phyloP scores from a whole-genome alignment of 768 basidiomycete species.

The Boletus tomentosulus region DNA sequence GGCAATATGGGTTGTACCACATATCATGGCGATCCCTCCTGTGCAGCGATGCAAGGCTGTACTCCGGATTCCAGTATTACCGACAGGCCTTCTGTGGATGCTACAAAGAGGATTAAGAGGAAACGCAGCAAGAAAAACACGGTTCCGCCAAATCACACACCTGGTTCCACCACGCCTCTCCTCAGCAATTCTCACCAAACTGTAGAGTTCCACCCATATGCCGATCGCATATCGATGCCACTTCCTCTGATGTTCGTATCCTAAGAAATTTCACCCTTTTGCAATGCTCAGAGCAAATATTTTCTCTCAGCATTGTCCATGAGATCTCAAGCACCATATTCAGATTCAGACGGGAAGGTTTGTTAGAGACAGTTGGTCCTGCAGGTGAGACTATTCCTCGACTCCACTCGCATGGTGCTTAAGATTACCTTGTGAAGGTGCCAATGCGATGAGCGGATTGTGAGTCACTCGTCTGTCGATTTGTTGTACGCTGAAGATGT shows the following conservation, averaged over 20 bases:
- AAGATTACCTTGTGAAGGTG: slow-evolving; percentile 40
- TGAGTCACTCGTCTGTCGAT: slow-evolving; percentile 26
- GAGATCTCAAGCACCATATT: slow-evolving; percentile 71
- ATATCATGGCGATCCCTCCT: slow-evolving; percentile 32
- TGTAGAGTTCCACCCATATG: slow-evolving; percentile 57
- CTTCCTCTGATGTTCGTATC: slow-evolving; percentile 71
- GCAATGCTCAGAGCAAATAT: not conserved
- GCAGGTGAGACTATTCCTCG: slow-evolving; percentile 49
- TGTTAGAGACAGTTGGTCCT: slow-evolving; percentile 85
- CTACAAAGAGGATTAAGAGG: slow-evolving; percentile 64
- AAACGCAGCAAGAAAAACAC: slow-evolving; percentile 66
- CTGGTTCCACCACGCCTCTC: slow-evolving; percentile 56
- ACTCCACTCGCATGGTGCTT: not conserved
- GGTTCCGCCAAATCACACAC: slow-evolving; percentile 1
- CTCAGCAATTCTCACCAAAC: slow-evolving; percentile 51
- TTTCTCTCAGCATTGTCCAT: slow-evolving; percentile 62
- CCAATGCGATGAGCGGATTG: slow-evolving; percentile 74
- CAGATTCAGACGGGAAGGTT: slow-evolving; percentile 72
- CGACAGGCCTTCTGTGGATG: slow-evolving; percentile 35
- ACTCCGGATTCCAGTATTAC: slow-evolving; percentile 26
- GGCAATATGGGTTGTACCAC: slow-evolving; percentile 42
- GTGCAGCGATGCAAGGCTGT: slow-evolving; percentile 39
- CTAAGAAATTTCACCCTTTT: not conserved
- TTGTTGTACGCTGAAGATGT: slow-evolving; percentile 4
- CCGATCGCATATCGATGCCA: slow-evolving; percentile 63